Conservation (phyloP, 768 basidiomycete species). For the Termitomyces sp. region DNA sequence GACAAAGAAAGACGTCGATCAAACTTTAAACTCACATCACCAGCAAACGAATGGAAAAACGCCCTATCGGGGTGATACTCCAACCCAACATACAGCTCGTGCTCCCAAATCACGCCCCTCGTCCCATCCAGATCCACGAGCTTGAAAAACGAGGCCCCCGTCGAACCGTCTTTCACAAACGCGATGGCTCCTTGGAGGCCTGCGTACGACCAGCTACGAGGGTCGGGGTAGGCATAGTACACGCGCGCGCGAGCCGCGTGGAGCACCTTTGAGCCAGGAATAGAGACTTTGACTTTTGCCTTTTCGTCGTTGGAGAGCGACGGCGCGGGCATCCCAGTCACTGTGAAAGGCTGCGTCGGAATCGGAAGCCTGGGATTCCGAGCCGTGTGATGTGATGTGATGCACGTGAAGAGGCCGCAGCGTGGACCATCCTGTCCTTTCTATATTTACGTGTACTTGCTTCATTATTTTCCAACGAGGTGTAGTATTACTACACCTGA, state of each 20-base stretch:
- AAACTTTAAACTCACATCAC: constrained; percentile 66
- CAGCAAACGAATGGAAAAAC: constrained; percentile 89
- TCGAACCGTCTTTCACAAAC: constrained; percentile 57
- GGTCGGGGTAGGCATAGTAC: constrained; percentile 84
- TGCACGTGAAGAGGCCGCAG: not conserved
- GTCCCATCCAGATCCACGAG: constrained; percentile 84
- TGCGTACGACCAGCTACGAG: constrained; percentile 76
- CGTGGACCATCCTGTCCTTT: too few species aligned
- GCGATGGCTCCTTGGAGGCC: constrained; percentile 86
- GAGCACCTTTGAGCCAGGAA: constrained; percentile 67
- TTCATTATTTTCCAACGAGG: too few species aligned
- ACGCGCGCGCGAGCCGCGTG: constrained; percentile 81
- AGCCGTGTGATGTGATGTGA: too few species aligned
- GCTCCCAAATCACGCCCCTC: constrained; percentile 87
- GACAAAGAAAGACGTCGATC: not conserved
- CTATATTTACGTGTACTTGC: too few species aligned
- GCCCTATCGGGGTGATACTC: constrained; percentile 79
- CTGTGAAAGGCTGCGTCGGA: not conserved
- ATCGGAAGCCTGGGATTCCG: not conserved
- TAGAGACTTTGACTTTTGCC: constrained; percentile 59
- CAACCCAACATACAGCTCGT: constrained; percentile 82
- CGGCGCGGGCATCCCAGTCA: constrained; percentile 17
- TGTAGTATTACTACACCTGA: too few species aligned
- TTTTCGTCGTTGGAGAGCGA: constrained; percentile 76
- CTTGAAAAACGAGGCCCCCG: constrained; percentile 57